Conservation (phyloP, 176 grass and related monocot species). For the Microstegium vimineum region DNA sequence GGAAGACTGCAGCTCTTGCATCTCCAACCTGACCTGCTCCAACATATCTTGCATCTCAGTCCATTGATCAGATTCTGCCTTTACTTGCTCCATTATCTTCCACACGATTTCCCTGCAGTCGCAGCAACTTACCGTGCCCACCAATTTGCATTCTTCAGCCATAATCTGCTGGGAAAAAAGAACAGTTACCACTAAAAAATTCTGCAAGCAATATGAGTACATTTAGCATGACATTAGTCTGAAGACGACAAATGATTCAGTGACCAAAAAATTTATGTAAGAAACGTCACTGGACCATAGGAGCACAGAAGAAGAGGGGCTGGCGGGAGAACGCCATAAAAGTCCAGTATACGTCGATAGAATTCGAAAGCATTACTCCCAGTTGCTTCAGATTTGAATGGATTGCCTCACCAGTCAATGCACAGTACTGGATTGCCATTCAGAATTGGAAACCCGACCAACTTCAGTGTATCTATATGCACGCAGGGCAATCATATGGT, state of each 20-base stretch:
- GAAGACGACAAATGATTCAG: neutral
- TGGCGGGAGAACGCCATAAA: neutral
- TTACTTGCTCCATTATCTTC: constrained; percentile 92
- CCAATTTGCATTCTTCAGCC: constrained; percentile 40
- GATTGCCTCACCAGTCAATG: neutral
- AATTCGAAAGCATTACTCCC: neutral
- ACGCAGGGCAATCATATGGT: neutral
- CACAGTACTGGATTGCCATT: neutral
- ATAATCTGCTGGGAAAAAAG: constrained; percentile 12
- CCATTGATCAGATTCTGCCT: constrained; percentile 82
- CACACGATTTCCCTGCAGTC: constrained; percentile 72
- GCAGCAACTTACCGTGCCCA: constrained; percentile 48
- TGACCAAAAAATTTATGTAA: neutral
- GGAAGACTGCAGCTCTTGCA: constrained; percentile 77
- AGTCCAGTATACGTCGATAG: neutral
- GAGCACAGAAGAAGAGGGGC: neutral
- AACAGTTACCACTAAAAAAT: neutral
- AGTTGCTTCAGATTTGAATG: constrained; percentile 1
- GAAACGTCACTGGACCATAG: neutral
- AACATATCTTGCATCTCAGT: constrained; percentile 92
- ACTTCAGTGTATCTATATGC: neutral
- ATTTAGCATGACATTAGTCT: neutral
- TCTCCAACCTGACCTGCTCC: constrained; percentile 84
- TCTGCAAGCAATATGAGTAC: neutral
- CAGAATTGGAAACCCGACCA: neutral